Evolutionary conservation across 2,329 filamentous ascomycete genomes (phyloP).

Genomic region (Dactylellina cionopaga): DNA sequence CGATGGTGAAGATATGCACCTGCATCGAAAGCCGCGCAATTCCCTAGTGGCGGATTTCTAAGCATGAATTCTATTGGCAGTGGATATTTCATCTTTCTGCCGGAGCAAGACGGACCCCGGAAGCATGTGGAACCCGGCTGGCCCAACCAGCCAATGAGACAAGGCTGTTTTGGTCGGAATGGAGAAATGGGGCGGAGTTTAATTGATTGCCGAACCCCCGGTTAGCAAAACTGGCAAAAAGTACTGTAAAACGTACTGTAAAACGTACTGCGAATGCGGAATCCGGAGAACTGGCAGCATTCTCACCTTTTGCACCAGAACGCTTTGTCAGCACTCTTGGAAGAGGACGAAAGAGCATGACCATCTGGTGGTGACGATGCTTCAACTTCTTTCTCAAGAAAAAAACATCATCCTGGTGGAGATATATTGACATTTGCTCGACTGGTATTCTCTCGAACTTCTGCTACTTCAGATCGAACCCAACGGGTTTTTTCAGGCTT

Average conservation of each 20-base stretch:
- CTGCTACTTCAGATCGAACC: not conserved
- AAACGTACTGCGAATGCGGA: constrained; percentile 9
- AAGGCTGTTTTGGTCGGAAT: not conserved
- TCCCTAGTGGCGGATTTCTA: constrained; percentile 34
- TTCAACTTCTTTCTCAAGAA: constrained; percentile 28
- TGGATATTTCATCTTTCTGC: not conserved
- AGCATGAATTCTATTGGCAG: constrained; percentile 16
- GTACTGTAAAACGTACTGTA: too few species aligned
- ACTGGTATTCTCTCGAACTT: constrained; percentile 11
- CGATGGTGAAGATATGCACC: too few species aligned
- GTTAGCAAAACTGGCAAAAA: constrained; percentile 7
- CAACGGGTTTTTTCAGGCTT: not conserved
- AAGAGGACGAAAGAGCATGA: not conserved
- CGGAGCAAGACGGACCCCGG: constrained; percentile 32
- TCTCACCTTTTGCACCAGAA: constrained; percentile 22
- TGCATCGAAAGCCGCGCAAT: constrained; percentile 33
- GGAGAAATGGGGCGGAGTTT: constrained; percentile 14
- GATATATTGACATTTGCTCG: not conserved
- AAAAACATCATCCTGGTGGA: constrained; percentile 2
- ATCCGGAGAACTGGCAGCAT: constrained; percentile 42
- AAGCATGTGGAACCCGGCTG: constrained; percentile 11
- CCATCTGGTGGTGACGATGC: constrained; percentile 9
- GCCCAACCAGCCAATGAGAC: constrained; percentile 14
- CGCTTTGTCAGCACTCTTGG: constrained; percentile 34
- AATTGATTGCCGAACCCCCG: constrained; percentile 38